Percentiles rank a stretch among this genome's conserved stretches.
These are phyloP conservation scores for Boechera stricta DNA, from an alignment of 345 rosid genomes.

Conservation along the genomic window DNA sequence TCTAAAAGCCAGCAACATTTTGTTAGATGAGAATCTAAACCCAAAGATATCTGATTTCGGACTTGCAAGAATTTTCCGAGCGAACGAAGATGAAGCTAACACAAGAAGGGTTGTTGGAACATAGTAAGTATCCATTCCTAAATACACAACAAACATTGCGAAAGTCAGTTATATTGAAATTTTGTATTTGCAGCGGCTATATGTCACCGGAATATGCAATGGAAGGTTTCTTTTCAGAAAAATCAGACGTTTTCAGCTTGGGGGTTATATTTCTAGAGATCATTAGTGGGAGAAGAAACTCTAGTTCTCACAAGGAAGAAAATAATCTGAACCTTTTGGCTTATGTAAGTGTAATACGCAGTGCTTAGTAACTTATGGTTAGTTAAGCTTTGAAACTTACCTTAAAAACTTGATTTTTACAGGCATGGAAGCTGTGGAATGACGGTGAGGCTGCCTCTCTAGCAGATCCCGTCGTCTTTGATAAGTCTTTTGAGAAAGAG, in stretches of 20 bases:
- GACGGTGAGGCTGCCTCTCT: constrained; percentile 38
- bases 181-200: constrained; percentile 48
- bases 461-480: constrained; percentile 40
- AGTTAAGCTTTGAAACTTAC: constrained; percentile 14
- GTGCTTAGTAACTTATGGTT: constrained; percentile 23
- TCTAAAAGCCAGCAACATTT: constrained; percentile 55
- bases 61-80: constrained; percentile 51
- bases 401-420: background rate
- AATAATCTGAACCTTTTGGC: constrained; percentile 38
- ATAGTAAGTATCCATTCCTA: constrained; percentile 43
- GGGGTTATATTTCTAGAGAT: constrained; percentile 57
- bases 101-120: constrained; percentile 57
- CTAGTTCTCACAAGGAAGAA: constrained; percentile 39
- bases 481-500: constrained; percentile 36
- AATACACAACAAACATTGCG: background rate
- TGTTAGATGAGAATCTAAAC: constrained; percentile 56
- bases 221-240: constrained; percentile 52
- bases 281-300: constrained; percentile 52
- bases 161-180: background rate
- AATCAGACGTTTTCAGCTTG: constrained; percentile 54
- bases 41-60: constrained; percentile 61
- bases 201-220: constrained; percentile 62
- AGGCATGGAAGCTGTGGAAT: constrained; percentile 55
- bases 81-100: constrained; percentile 50
- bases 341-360: constrained; percentile 44